A percentile compares a stretch with the other conserved stretches of the same genome.
These are phyloP conservation scores for Solanum hybrid DNA, from an alignment of 305 asterid genomes.

Conservation along the genomic window DNA sequence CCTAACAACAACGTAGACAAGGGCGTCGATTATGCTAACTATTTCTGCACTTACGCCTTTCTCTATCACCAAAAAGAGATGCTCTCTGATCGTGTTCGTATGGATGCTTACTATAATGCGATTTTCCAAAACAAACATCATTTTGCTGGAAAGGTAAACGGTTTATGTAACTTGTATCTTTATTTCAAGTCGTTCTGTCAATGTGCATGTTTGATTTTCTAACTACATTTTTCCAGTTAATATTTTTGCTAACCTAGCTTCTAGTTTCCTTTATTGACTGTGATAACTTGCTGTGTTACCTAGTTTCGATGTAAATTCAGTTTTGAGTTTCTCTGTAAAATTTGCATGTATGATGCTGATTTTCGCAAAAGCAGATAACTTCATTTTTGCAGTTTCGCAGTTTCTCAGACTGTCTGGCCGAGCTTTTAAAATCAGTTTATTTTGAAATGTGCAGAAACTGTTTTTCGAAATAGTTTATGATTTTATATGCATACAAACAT, in stretches of 20 bases:
- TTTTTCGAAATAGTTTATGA: neutral
- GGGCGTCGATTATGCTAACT: slow-evolving; percentile 88
- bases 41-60: slow-evolving; percentile 86
- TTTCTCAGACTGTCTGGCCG: neutral
- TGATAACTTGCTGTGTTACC: neutral
- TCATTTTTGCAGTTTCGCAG: neutral
- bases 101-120: slow-evolving; percentile 89
- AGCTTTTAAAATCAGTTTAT: neutral
- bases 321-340: neutral
- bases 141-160: slow-evolving; percentile 65
- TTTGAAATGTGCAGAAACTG: neutral
- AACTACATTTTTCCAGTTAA: neutral
- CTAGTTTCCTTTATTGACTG: neutral
- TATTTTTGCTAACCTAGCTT: neutral
- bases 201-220: neutral
- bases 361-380: neutral
- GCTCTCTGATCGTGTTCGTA: slow-evolving; percentile 95
- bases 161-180: neutral
- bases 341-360: neutral
- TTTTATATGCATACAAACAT: neutral
- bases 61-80: slow-evolving; percentile 98
- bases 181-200: neutral
- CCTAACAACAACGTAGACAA: slow-evolving; percentile 47
- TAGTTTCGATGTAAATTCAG: neutral
- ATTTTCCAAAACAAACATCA: slow-evolving; percentile 75